Base-by-base conservation (phyloP, 352 stramenopile species). In the Globisporangium iwayamae region DNA sequence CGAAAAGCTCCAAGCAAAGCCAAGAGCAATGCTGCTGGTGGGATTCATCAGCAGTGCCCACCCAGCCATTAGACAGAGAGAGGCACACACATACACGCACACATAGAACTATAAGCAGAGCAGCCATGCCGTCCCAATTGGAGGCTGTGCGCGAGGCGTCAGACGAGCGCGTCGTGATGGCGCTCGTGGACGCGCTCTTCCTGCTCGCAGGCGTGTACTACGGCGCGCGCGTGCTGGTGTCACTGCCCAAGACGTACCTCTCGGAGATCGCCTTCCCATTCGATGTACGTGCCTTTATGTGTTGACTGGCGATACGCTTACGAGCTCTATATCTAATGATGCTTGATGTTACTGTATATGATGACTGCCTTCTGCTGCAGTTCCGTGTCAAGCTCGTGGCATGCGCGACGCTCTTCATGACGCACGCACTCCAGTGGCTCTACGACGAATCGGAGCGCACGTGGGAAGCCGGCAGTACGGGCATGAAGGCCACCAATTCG, bases 221-320 rank as follows among this genome's bases (percentile, higher is more conserved):
- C 62, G 70, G 70, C 39, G 67, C 67, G 28, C 76, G 83, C 25
- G 75, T 85, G 56, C 71, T 91, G 7, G 66, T 67, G 55, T 73
- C 79, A 0, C 71, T 84, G 55, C 75, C 83, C 41, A 91, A 83
- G 75, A 91, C 83, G 13, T 91, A 91, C 56, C 71, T 91, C 32
- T 91, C 83, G 1, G 83, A 91, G 66, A 91, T 91, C 51, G 75
- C 76, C 4, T 90, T 90, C 66, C 83, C 83, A 1, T 58, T 81
- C n/a, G 80, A 91, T 47, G 83, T 90, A 59, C 48, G 77, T 79
- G 18, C 5, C 8, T 60, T 50, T 20, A 30, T 57, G n/a, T 2
- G 56, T 11, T 13, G n/a, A 38, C 58, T 43, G 39, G 53, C 53
- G 25, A 7, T 54, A 22, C 38, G 30, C 25, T 3, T 47, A 28